These are phyloP conservation scores for Ocimum tenuiflorum DNA, from an alignment of 257 asterid genomes.

Conservation along the genomic window DNA sequence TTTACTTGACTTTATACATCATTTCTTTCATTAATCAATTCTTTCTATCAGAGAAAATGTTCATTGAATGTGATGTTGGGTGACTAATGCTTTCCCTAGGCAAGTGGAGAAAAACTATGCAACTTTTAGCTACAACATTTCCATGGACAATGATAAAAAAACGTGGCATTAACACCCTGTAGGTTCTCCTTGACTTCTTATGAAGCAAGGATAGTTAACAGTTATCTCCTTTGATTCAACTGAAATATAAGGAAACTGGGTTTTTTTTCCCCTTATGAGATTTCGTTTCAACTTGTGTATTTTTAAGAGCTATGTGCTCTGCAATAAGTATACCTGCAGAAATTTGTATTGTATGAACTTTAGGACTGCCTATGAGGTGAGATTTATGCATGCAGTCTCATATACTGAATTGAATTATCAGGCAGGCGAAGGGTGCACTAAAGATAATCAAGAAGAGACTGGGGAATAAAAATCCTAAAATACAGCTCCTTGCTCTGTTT, in stretches of 20 bases:
- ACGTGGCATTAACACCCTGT: background rate
- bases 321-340: background rate
- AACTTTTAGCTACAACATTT: background rate
- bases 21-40: too few species aligned
- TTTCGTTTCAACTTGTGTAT: background rate
- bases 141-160: background rate
- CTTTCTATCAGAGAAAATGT: background rate
- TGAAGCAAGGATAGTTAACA: background rate
- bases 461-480: slow-evolving; percentile 69
- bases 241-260: background rate
- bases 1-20: background rate
- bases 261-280: background rate
- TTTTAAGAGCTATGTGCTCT: background rate
- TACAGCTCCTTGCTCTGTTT: slow-evolving; percentile 36
- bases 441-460: slow-evolving; percentile 81
- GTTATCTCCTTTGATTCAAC: background rate
- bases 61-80: background rate
- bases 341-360: background rate
- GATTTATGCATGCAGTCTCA: background rate
- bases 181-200: background rate
- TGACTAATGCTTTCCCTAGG: background rate
- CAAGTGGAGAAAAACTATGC: background rate
- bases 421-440: slow-evolving; percentile 91
- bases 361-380: background rate
- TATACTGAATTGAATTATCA: slow-evolving; percentile 22